phyloP scores from a whole-genome alignment of 345 rosid species.

The Eucalyptus globulus region DNA sequence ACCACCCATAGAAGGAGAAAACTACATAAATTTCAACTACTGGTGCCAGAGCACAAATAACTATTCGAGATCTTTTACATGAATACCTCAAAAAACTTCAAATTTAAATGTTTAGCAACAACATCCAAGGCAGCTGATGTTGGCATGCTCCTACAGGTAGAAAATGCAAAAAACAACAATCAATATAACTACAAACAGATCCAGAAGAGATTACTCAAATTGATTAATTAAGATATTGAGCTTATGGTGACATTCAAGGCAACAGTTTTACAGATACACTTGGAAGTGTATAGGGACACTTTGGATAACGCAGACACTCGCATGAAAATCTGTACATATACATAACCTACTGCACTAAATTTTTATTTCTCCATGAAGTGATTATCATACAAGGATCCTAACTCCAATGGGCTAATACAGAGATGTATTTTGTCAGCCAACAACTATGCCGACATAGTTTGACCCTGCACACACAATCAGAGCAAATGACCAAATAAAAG shows the following conservation, averaged over 20 bases:
- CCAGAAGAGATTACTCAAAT: neutral
- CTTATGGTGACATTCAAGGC: neutral
- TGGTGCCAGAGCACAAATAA: neutral
- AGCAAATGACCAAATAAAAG: neutral
- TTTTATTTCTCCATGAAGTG: neutral
- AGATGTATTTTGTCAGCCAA: neutral
- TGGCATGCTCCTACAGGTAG: constrained; percentile 90
- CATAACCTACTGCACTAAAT: neutral
- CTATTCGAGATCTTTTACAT: neutral
- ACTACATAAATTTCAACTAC: neutral
- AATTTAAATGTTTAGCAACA: constrained; percentile 72
- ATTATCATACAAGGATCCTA: neutral
- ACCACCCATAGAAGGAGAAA: constrained; percentile 1
- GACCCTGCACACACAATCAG: neutral
- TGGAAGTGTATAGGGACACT: neutral
- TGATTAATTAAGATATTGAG: neutral
- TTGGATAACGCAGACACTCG: neutral
- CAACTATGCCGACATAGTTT: neutral
- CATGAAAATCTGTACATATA: neutral
- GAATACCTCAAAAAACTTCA: constrained; percentile 93
- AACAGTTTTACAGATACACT: neutral
- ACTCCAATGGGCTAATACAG: neutral
- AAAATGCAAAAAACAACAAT: neutral
- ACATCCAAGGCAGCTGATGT: constrained; percentile 99
- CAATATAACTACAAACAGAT: neutral